Evolutionary conservation across 768 basidiomycete genomes (phyloP).

Genomic region (Boletus reticulatus): DNA sequence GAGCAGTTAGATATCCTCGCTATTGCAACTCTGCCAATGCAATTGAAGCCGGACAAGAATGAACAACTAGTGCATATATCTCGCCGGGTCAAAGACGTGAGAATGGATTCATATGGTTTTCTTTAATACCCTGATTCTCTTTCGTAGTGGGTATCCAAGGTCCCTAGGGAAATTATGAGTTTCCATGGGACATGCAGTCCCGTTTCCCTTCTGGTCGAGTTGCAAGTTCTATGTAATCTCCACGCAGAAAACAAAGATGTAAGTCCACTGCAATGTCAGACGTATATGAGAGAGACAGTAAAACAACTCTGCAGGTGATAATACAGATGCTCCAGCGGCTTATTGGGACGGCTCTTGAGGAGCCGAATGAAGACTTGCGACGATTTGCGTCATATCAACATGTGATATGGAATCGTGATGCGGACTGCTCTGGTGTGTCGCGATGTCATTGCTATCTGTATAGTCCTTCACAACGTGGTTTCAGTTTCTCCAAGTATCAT

Average conservation of each 20-base stretch:
- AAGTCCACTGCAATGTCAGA: background rate
- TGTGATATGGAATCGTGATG: constrained; percentile 47
- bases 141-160: constrained; percentile 16
- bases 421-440: constrained; percentile 40
- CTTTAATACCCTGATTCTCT: constrained; percentile 2
- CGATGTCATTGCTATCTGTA: background rate
- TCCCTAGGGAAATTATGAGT: background rate
- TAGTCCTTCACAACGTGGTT: background rate
- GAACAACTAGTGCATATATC: constrained; percentile 16
- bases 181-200: constrained; percentile 12
- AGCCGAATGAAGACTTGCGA: constrained; percentile 35
- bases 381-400: constrained; percentile 56
- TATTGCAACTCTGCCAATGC: constrained; percentile 21
- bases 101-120: background rate
- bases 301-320: constrained; percentile 12
- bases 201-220: constrained; percentile 25
- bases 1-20: constrained; percentile 25
- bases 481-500: constrained; percentile 34
- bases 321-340: constrained; percentile 34
- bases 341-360: constrained; percentile 37
- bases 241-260: constrained; percentile 14
- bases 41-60: constrained; percentile 1
- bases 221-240: constrained; percentile 21
- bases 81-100: constrained; percentile 22
- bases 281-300: background rate